These are phyloP conservation scores for Dioscorea alata DNA, from an alignment of 106 monocot genomes.

Conservation along the genomic window DNA sequence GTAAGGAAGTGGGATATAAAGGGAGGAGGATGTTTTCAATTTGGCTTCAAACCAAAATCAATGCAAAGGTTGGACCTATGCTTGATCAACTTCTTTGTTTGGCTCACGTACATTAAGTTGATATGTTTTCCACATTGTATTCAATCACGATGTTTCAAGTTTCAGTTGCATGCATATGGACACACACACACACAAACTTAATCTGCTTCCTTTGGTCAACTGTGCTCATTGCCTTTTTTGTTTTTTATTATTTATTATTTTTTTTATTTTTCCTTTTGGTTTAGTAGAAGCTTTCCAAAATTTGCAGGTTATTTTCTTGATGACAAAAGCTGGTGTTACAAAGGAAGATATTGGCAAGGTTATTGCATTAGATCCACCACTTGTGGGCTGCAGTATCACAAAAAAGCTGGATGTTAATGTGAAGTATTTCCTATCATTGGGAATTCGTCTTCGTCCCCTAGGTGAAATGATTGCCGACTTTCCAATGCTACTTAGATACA, in stretches of 20 bases:
- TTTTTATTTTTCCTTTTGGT: background rate
- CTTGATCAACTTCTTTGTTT: no score
- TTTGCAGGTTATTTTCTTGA: slow-evolving; percentile 74
- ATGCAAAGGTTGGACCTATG: no score
- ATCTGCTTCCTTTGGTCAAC: no score
- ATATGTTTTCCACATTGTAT: no score
- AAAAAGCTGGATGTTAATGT: slow-evolving; percentile 85
- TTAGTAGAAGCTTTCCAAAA: background rate
- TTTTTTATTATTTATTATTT: background rate
- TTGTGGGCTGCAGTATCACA: slow-evolving; percentile 76
- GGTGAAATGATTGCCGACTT: slow-evolving; percentile 96
- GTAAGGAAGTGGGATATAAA: no score
- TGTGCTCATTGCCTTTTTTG: background rate
- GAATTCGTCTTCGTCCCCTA: slow-evolving; percentile 46
- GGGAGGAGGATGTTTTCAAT: no score
- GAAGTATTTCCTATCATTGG: slow-evolving; percentile 88
- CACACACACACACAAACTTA: no score
- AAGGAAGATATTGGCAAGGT: slow-evolving; percentile 82
- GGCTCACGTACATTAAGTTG: no score
- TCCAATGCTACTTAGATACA: slow-evolving; percentile 92
- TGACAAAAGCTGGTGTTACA: slow-evolving; percentile 85
- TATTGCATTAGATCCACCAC: slow-evolving; percentile 84
- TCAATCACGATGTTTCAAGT: no score
- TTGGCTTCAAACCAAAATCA: no score
- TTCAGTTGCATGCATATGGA: no score